Conservation (phyloP, 257 asterid species). For the Capsicum baccatum region DNA sequence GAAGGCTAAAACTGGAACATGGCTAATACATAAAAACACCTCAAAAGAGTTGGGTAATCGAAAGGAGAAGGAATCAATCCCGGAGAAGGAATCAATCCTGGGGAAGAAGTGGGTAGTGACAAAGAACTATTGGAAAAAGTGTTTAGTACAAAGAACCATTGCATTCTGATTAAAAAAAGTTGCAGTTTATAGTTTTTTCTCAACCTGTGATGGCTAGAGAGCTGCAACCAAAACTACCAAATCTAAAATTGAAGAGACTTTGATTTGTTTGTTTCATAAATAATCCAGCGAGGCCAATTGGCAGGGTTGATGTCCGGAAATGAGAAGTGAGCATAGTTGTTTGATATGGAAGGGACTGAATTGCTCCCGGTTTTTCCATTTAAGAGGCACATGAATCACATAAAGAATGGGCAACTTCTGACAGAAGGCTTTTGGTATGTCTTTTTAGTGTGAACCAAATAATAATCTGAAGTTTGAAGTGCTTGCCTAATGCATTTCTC, state of each 20-base stretch:
- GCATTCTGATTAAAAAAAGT: background rate
- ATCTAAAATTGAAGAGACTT: background rate
- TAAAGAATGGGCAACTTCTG: constrained; percentile 1
- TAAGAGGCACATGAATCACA: constrained; percentile 11
- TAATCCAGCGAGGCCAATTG: background rate
- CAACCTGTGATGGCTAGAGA: background rate
- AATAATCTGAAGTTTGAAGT: background rate
- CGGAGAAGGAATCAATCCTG: background rate
- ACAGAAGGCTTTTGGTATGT: background rate
- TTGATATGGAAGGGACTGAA: constrained; percentile 8
- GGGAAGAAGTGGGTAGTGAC: background rate
- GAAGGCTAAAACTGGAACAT: background rate
- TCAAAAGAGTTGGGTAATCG: background rate
- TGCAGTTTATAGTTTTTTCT: background rate
- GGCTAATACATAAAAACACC: background rate
- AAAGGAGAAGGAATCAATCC: background rate
- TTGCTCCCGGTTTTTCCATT: background rate
- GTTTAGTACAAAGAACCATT: background rate
- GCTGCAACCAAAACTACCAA: background rate
- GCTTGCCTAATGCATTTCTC: background rate
- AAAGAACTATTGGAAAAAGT: background rate
- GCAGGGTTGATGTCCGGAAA: background rate
- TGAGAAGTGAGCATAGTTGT: background rate
- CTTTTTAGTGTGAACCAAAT: background rate
- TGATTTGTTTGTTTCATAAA: background rate